A percentile compares a stretch with the other conserved stretches of the same genome.
Evolutionary conservation across 352 stramenopile genomes (phyloP).

Genomic region (Phytopythium chamaehyphon): DNA sequence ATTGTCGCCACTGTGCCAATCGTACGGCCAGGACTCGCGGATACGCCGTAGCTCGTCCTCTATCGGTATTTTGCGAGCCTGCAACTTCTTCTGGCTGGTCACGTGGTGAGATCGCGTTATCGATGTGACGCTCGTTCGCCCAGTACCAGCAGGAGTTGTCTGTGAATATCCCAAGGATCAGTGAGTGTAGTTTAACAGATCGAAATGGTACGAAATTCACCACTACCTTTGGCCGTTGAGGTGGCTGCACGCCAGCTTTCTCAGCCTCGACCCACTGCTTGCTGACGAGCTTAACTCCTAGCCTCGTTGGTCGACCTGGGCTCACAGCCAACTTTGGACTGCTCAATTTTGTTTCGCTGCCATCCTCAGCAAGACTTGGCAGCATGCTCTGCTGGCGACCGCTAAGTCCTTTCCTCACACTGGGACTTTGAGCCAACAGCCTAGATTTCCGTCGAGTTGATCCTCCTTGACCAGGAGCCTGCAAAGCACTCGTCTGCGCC

Average conservation of each 20-base stretch:
- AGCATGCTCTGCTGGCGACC: background rate
- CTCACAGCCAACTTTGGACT: too few species aligned
- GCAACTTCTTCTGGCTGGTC: conserved; percentile 29
- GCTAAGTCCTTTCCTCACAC: background rate
- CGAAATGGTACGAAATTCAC: conserved; percentile 1
- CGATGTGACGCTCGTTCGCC: conserved; percentile 24
- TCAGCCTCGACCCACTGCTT: conserved; percentile 56
- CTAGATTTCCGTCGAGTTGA: too few species aligned
- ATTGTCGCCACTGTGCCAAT: conserved; percentile 29
- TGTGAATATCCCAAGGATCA: conserved; percentile 1
- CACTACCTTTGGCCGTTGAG: conserved; percentile 26
- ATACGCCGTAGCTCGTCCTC: conserved; percentile 55
- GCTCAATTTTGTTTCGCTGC: background rate
- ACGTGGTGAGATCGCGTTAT: conserved; percentile 52
- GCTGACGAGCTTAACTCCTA: conserved; percentile 46
- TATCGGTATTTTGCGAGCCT: conserved; percentile 12
- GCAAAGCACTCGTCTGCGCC: background rate
- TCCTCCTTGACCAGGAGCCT: background rate
- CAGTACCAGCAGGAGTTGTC: conserved; percentile 22
- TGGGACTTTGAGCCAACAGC: too few species aligned
- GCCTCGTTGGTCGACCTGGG: conserved; percentile 4
- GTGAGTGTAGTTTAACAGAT: background rate
- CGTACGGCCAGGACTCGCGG: conserved; percentile 63
- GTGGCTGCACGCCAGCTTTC: conserved; percentile 22
- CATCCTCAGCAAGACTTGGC: conserved; percentile 2